Evolutionary conservation across 352 stramenopile species (phyloP).

Genomic region (Pythium phragmiticola): DNA sequence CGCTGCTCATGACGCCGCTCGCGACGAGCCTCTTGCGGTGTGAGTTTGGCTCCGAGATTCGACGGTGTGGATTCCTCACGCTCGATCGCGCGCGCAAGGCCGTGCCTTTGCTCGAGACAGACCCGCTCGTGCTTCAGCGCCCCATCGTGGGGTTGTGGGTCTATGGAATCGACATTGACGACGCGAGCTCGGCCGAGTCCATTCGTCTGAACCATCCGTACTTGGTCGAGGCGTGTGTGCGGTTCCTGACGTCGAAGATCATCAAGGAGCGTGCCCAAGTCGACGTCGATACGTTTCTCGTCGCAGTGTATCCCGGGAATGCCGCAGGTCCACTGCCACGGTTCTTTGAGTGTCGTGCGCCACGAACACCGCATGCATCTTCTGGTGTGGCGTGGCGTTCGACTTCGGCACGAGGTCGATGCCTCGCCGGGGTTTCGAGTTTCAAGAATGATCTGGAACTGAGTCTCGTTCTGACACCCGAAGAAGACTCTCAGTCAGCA

Average conservation of each 20-base stretch:
- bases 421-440: slow-evolving; percentile 53
- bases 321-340: slow-evolving; percentile 43
- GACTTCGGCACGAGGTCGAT: slow-evolving; percentile 39
- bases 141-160: slow-evolving; percentile 76
- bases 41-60: slow-evolving; percentile 43
- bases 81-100: slow-evolving; percentile 75
- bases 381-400: slow-evolving; percentile 36
- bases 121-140: slow-evolving; percentile 64
- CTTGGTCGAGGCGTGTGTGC: slow-evolving; percentile 57
- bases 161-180: slow-evolving; percentile 58
- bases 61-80: slow-evolving; percentile 64
- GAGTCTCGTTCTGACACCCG: slow-evolving; percentile 27
- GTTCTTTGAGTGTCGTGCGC: slow-evolving; percentile 71
- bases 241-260: slow-evolving; percentile 45
- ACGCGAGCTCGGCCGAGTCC: slow-evolving; percentile 27
- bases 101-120: slow-evolving; percentile 67
- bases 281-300: slow-evolving; percentile 57
- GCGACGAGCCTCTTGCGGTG: slow-evolving; percentile 53
- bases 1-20: slow-evolving; percentile 75
- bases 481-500: not conserved
- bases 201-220: slow-evolving; percentile 49
- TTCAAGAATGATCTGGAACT: slow-evolving; percentile 56
- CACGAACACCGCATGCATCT: slow-evolving; percentile 9
- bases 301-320: slow-evolving; percentile 52
- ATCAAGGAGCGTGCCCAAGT: slow-evolving; percentile 64